Evolutionary conservation across 1,284 basidiomycete species (phyloP), one percentile per base, ranked within the genome.

Genomic region (Wolfiporia cocos): DNA sequence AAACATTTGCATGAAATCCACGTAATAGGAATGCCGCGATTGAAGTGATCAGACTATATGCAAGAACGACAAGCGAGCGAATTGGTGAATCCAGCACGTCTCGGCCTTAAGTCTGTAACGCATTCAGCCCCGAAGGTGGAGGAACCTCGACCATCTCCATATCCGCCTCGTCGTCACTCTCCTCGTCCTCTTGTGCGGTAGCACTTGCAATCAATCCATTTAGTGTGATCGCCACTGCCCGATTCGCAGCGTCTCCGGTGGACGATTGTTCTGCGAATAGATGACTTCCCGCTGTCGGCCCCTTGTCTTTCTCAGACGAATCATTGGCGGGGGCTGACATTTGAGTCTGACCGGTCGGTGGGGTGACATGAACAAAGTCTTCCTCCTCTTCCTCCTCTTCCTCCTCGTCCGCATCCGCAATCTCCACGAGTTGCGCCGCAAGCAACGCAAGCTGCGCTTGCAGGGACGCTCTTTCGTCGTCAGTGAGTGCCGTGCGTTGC

Each of bases 381-480:
- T 55, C 62, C 10, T 43, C 44, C 6, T 49, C 55, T 19, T 58
- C 59, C 31, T 55, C 51, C 23, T 57, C 61, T 15, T 65, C 65
- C 2, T 62, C 67, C 18, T 53, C 53, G 22, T 58, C 59, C 10
- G 62, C 61, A 22, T 74, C 68, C 20, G 69, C 73, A 33, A 82
- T 66, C 54, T 80, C 81, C 14, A 69, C 70, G 10, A 84, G 58
- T 51, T 84, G 81, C 3, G 76, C 75, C 1, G 81, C 78, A 22
- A 84, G 56, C 20, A 82, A 64, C 4, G 74, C 78, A 31, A 84
- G 65, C 48, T 78, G 78, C 1, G 76, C 78, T 50, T 82, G 80
- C 40, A 84, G 56, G 37, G 76, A 71, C 15, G 80, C 78, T 12
- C 82, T 69, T 42, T 74, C 69, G 42, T 69, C 63, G 40, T 61